phyloP scores from a whole-genome alignment of 1,139 yeast species.

The Protomyces lactucae-debilis region DNA sequence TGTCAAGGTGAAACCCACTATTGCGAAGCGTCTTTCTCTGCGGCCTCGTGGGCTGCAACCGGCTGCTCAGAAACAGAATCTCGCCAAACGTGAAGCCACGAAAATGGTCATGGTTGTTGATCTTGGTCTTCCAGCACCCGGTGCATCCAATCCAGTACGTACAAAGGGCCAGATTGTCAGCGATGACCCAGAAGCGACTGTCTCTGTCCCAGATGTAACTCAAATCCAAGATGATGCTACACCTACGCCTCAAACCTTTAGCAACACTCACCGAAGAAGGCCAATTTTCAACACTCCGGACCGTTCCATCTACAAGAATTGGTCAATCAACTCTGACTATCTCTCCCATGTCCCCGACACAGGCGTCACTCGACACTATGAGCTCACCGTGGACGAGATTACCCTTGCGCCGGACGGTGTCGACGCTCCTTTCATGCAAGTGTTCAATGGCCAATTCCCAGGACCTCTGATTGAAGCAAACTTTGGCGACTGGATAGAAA shows the following conservation, averaged over 20 bases:
- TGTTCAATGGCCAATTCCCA: constrained; percentile 51
- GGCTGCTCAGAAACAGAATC: too few species aligned
- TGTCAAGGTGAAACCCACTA: too few species aligned
- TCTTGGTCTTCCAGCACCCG: too few species aligned
- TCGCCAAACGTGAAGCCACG: too few species aligned
- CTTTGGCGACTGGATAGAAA: constrained; percentile 59
- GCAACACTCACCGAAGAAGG: not conserved
- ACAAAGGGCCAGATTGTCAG: not conserved
- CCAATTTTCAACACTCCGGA: not conserved
- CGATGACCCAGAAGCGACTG: not conserved
- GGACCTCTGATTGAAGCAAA: constrained; percentile 66
- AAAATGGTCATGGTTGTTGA: too few species aligned
- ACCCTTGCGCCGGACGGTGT: constrained; percentile 38
- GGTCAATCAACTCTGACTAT: not conserved
- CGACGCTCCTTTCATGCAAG: constrained; percentile 38
- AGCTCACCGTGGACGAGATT: not conserved
- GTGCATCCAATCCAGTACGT: too few species aligned
- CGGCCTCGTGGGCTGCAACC: too few species aligned
- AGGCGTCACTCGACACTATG: not conserved
- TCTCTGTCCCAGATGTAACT: not conserved
- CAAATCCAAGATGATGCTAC: not conserved
- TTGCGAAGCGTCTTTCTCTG: too few species aligned
- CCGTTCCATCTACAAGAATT: not conserved
- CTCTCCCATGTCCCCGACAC: not conserved
- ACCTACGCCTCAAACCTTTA: too few species aligned